A percentile compares a stretch with the other conserved stretches of the same genome.
phyloP scores from a whole-genome alignment of 2,329 filamentous ascomycete species.

The Blastomyces gilchristii region DNA sequence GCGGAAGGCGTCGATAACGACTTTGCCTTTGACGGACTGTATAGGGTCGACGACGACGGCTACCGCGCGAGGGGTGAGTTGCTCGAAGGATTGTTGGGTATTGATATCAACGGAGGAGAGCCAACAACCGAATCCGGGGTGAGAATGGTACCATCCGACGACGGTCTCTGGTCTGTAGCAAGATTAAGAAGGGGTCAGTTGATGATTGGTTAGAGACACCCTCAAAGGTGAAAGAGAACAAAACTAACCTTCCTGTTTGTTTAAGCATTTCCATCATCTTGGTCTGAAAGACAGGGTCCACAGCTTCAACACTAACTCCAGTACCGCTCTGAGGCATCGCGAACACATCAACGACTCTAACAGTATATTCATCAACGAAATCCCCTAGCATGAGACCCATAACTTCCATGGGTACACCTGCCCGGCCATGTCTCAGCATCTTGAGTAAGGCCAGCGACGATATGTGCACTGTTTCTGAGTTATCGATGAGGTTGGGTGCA shows the following conservation, averaged over 20 bases:
- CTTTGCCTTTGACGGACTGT: conserved; percentile 98
- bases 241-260: conserved; percentile 77
- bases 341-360: conserved; percentile 96
- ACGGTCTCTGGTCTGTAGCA: conserved; percentile 74
- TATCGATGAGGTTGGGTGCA: conserved; percentile 85
- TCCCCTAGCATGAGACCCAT: conserved; percentile 99
- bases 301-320: conserved; percentile 93
- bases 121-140: conserved; percentile 98
- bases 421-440: conserved; percentile 95
- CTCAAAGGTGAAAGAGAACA: background rate
- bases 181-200: conserved; percentile 7
- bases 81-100: conserved; percentile 99
- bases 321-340: conserved; percentile 99
- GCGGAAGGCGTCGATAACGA: conserved; percentile 97
- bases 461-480: conserved; percentile 98
- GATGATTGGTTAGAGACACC: background rate
- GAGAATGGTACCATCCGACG: conserved; percentile 98
- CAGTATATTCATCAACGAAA: conserved; percentile 98
- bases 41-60: conserved; percentile 98
- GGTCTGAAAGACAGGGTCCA: conserved; percentile 96
- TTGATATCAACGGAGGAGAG: conserved; percentile 98
- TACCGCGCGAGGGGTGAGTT: conserved; percentile 90
- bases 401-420: conserved; percentile 98
- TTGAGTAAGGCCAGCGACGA: conserved; percentile 94
- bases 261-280: conserved; percentile 99